Percentiles rank a stretch among this genome's conserved stretches.
Conservation (phyloP, 176 grass and related monocot species). For the Carex kokanica region DNA sequence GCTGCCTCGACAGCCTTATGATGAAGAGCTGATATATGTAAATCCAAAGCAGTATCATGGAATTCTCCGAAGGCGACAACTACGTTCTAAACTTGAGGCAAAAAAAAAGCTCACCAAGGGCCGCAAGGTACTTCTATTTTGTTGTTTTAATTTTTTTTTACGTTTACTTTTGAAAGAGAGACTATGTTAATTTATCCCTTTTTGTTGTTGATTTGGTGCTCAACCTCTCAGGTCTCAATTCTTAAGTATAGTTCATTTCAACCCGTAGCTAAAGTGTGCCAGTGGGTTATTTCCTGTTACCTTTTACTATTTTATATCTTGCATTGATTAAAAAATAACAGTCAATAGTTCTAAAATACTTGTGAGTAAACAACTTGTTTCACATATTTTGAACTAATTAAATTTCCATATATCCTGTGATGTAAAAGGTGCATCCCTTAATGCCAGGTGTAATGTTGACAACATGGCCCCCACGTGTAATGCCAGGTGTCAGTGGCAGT, state of each 20-base stretch:
- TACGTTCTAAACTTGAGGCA: slow-evolving; percentile 84
- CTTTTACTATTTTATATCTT: not conserved
- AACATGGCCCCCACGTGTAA: not conserved
- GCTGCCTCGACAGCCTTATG: slow-evolving; percentile 59
- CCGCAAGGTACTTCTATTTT: slow-evolving; percentile 55
- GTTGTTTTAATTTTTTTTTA: not conserved
- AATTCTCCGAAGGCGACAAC: slow-evolving; percentile 74
- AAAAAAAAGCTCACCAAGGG: slow-evolving; percentile 53
- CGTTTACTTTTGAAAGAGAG: not conserved
- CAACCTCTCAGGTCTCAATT: not conserved
- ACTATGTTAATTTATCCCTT: not conserved
- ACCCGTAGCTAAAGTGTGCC: not conserved
- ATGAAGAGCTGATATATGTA: slow-evolving; percentile 70
- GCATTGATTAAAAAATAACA: not conserved
- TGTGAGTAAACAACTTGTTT: not conserved
- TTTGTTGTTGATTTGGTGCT: not conserved
- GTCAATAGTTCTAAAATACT: not conserved
- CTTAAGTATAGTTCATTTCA: not conserved
- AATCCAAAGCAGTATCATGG: slow-evolving; percentile 86
- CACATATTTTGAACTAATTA: not conserved
- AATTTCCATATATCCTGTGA: not conserved
- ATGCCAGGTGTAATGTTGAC: too few species aligned
- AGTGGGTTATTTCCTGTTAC: not conserved
- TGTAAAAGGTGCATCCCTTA: not conserved
- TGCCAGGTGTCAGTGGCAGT: not conserved